phyloP scores from a whole-genome alignment of 1,139 yeast species.

The Kodamaea plutei region DNA sequence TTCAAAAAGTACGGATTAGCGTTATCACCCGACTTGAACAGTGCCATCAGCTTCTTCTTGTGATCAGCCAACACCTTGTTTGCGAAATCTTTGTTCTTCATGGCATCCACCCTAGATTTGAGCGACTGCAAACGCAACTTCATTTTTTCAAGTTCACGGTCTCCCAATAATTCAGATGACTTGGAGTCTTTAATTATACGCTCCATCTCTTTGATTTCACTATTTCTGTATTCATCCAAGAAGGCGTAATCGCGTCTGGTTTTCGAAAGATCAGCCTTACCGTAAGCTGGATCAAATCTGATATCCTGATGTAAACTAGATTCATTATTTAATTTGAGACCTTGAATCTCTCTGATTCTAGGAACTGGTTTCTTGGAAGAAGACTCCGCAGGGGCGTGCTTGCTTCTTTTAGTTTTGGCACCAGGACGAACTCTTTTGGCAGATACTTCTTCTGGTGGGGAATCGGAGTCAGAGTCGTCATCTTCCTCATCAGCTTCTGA shows the following conservation, averaged over 20 bases:
- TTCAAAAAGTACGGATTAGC: slow-evolving; percentile 61
- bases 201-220: slow-evolving; percentile 63
- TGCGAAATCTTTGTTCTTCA: slow-evolving; percentile 75
- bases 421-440: slow-evolving; percentile 5
- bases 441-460: slow-evolving; percentile 15
- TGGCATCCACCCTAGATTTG: slow-evolving; percentile 71
- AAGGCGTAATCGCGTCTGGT: slow-evolving; percentile 78
- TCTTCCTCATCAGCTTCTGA: slow-evolving; percentile 3
- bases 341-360: slow-evolving; percentile 69
- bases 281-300: slow-evolving; percentile 85
- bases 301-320: slow-evolving; percentile 64
- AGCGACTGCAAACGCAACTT: slow-evolving; percentile 55
- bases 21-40: slow-evolving; percentile 47
- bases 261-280: slow-evolving; percentile 66
- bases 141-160: slow-evolving; percentile 50
- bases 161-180: slow-evolving; percentile 38
- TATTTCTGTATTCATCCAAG: slow-evolving; percentile 76
- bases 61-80: slow-evolving; percentile 53
- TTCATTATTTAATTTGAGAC: slow-evolving; percentile 30
- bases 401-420: slow-evolving; percentile 31
- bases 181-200: slow-evolving; percentile 54
- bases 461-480: slow-evolving; percentile 19
- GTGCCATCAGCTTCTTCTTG: slow-evolving; percentile 44
- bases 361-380: slow-evolving; percentile 74
- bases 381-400: slow-evolving; percentile 78